Base-by-base conservation (phyloP, 1,139 yeast species). In the Spathaspora sp. region DNA sequence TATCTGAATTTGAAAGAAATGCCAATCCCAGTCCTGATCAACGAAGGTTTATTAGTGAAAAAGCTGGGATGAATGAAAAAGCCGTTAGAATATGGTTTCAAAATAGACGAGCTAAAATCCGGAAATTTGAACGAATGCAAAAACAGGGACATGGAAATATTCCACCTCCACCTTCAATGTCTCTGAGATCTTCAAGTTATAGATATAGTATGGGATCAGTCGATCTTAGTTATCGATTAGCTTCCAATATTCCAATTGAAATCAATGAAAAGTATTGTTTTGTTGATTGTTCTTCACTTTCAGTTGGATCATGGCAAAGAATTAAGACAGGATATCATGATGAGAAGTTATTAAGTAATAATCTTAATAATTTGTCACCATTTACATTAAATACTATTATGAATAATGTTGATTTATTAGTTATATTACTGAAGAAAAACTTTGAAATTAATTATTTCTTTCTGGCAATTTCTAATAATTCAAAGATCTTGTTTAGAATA, bases 41-140 rank as follows among this genome's bases (percentile, higher is more conserved):
- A 43, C 69, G 98, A 39, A 86, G 82, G 58, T 81, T 76, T 39
- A 85, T 91, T 42, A 84, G 96, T 42, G 80, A 77, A 7, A 76
- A 76, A 50, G 89, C 96, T 2, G 88, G 87, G 41, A 87, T 91
- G 93, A 82, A 93, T 7, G 97, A 90, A 58, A 80, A 96, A 54
- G 90, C 96, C 4, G 96, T 91, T 2, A 78, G 96, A 47, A 90
- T 91, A 43, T 91, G 98, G 98, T 91, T 91, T 61, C 98, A 91
- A 63, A 91, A 91, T 61, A 74, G 95, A 56, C 70, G 97, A 50
- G 97, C 97, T 16, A 89, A 89, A 60, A 76, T 82, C 43, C 76
- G 91, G 59, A 83, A 80, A 58, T 60, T 75, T 53, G 84, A 80
- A 54, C 69, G 83, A 45, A 61, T 76, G 61, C 47, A 40, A 42